Evolutionary conservation across 352 stramenopile species (phyloP).

Genomic region (Phytophthora boehmeriae): DNA sequence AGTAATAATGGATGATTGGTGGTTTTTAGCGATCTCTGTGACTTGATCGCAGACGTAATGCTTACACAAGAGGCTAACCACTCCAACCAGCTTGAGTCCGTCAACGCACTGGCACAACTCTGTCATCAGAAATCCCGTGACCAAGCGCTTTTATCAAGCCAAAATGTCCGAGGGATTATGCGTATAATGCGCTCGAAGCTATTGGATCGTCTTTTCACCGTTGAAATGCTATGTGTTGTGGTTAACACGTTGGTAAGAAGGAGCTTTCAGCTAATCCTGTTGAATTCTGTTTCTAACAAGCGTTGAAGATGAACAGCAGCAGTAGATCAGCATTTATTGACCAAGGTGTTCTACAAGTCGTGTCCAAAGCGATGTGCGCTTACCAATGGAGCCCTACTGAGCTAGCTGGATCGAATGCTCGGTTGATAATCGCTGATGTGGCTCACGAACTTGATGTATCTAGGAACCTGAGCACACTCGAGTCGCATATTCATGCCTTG

Average conservation of each 20-base stretch:
- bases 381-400: conserved; percentile 21
- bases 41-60: conserved; percentile 20
- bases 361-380: conserved; percentile 22
- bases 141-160: conserved; percentile 11
- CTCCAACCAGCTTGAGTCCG: conserved; percentile 13
- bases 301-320: conserved; percentile 19
- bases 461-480: conserved; percentile 26
- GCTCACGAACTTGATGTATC: conserved; percentile 32
- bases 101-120: conserved; percentile 12
- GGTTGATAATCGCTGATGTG: conserved; percentile 27
- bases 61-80: conserved; percentile 6
- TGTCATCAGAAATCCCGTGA: conserved; percentile 7
- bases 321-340: conserved; percentile 30
- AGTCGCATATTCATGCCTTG: conserved; percentile 22
- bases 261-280: not conserved
- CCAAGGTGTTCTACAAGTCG: conserved; percentile 28
- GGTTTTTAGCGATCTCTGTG: conserved; percentile 8
- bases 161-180: conserved; percentile 32
- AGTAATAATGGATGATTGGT: not conserved
- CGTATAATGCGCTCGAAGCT: conserved; percentile 31
- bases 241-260: conserved; percentile 25
- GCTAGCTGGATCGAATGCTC: conserved; percentile 13
- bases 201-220: conserved; percentile 15
- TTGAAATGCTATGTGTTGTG: conserved; percentile 24
- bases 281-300: not conserved